Percentiles rank a stretch among this genome's conserved stretches.
These are phyloP conservation scores for Trichoderma asperellum DNA, from an alignment of 2,329 filamentous ascomycete genomes.

Conservation along the genomic window DNA sequence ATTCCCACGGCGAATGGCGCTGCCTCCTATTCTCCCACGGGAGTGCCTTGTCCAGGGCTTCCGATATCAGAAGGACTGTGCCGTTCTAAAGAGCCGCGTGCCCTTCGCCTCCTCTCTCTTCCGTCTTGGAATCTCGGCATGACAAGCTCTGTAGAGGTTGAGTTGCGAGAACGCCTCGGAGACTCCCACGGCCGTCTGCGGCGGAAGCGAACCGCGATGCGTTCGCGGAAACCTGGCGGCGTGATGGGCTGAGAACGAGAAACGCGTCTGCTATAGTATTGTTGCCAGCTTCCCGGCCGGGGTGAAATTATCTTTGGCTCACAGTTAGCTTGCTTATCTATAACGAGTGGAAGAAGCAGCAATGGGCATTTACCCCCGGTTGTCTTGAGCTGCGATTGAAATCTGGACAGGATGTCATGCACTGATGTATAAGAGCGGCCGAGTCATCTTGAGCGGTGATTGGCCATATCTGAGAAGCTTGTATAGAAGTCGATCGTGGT, in stretches of 20 bases:
- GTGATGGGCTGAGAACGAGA: slow-evolving; percentile 36
- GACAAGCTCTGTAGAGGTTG: slow-evolving; percentile 22
- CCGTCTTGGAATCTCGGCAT: slow-evolving; percentile 34
- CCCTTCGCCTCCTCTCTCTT: slow-evolving; percentile 39
- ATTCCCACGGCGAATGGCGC: slow-evolving; percentile 37
- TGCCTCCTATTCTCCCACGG: slow-evolving; percentile 32
- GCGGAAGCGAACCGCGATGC: slow-evolving; percentile 35
- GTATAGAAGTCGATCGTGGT: slow-evolving; percentile 10
- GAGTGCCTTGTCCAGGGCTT: slow-evolving; percentile 32
- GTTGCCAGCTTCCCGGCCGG: slow-evolving; percentile 26
- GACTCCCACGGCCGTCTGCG: slow-evolving; percentile 36
- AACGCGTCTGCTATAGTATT: slow-evolving; percentile 30
- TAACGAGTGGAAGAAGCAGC: not conserved
- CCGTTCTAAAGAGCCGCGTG: slow-evolving; percentile 37
- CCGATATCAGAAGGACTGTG: slow-evolving; percentile 34
- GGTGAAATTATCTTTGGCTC: not conserved
- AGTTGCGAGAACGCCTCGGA: slow-evolving; percentile 31
- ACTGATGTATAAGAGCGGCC: slow-evolving; percentile 4
- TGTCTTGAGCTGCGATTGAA: slow-evolving; percentile 17
- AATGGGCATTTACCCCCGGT: slow-evolving; percentile 10
- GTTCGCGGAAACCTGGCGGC: slow-evolving; percentile 34
- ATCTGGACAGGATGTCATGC: slow-evolving; percentile 32
- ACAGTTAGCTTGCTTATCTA: not conserved
- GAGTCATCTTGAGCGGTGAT: not conserved
- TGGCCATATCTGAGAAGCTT: slow-evolving; percentile 14